These are phyloP conservation scores for Metschnikowia corniflorae DNA, from an alignment of 805 yeast species.

Conservation along the genomic window DNA sequence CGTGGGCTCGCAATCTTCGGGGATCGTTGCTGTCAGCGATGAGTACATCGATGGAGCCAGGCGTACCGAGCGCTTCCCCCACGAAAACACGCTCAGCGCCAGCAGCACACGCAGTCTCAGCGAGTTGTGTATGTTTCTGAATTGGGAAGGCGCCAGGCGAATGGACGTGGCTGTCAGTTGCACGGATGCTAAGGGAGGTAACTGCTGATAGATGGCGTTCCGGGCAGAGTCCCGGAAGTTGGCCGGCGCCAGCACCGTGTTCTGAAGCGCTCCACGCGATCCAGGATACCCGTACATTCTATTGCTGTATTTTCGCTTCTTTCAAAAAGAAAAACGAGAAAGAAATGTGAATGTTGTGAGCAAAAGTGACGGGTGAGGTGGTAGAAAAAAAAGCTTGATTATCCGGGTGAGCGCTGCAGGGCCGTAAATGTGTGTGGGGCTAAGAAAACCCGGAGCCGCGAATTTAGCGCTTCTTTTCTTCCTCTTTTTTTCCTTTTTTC, in stretches of 20 bases:
- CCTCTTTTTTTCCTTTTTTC: too few relatives aligned
- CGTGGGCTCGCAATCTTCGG: conserved; percentile 42
- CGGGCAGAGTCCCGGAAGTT: conserved; percentile 42
- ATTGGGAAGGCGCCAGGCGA: conserved; percentile 40
- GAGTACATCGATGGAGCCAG: conserved; percentile 44
- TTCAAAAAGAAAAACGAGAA: neutral
- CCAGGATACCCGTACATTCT: conserved; percentile 18
- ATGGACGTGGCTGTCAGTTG: conserved; percentile 29
- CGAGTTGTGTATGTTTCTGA: conserved; percentile 18
- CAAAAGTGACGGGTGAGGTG: neutral
- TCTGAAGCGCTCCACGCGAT: conserved; percentile 13
- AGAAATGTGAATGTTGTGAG: neutral
- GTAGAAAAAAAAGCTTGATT: neutral
- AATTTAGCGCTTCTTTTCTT: neutral
- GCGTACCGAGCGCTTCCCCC: conserved; percentile 35
- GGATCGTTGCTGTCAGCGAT: conserved; percentile 41
- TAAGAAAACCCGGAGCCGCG: too few relatives aligned
- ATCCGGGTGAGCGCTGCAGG: too few relatives aligned
- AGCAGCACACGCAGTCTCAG: conserved; percentile 29
- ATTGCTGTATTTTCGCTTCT: too few relatives aligned
- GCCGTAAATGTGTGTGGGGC: neutral
- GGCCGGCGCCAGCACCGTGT: conserved; percentile 29
- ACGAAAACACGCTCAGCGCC: conserved; percentile 37
- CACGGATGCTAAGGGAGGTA: conserved; percentile 23
- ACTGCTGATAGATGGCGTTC: conserved; percentile 42